phyloP scores from a whole-genome alignment of 768 basidiomycete species.

The Tricholoma flavovirens region DNA sequence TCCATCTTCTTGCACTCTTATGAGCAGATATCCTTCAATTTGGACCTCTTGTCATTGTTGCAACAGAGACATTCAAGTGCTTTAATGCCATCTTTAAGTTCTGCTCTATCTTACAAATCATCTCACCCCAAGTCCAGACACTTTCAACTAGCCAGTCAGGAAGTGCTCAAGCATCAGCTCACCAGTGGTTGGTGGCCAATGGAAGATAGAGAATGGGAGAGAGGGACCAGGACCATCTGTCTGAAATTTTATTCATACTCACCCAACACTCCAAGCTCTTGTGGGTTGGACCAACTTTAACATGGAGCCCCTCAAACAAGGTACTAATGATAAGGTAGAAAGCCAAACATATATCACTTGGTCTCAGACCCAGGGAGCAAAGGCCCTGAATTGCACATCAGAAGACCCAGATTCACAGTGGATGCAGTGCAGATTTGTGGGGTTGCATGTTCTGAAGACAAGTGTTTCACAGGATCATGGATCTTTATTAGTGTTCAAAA shows the following conservation, averaged over 20 bases:
- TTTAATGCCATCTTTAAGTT: constrained; percentile 38
- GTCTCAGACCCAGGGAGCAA: constrained; percentile 8
- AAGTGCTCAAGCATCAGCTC: constrained; percentile 26
- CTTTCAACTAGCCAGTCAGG: constrained; percentile 20
- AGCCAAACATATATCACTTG: constrained; percentile 7
- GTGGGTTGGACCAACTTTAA: constrained; percentile 6
- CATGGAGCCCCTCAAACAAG: constrained; percentile 7
- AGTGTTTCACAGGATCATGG: constrained; percentile 19
- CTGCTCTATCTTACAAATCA: constrained; percentile 38
- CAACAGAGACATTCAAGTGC: constrained; percentile 32
- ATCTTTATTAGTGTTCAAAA: too few relatives aligned
- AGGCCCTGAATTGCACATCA: too few relatives aligned
- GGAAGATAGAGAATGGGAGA: constrained; percentile 9
- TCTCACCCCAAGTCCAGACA: constrained; percentile 36
- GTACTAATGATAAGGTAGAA: not conserved
- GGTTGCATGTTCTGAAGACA: constrained; percentile 14
- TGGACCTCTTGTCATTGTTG: constrained; percentile 29
- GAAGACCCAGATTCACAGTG: constrained; percentile 2
- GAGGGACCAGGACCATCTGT: constrained; percentile 11
- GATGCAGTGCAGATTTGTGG: constrained; percentile 12
- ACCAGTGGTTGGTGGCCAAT: constrained; percentile 26
- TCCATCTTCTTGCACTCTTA: constrained; percentile 29
- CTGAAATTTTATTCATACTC: too few relatives aligned
- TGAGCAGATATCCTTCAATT: constrained; percentile 27
- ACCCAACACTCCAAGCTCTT: too few relatives aligned